Conservation (phyloP, 148 eudicot genomes). For the Chenopodium berlandieri region DNA sequence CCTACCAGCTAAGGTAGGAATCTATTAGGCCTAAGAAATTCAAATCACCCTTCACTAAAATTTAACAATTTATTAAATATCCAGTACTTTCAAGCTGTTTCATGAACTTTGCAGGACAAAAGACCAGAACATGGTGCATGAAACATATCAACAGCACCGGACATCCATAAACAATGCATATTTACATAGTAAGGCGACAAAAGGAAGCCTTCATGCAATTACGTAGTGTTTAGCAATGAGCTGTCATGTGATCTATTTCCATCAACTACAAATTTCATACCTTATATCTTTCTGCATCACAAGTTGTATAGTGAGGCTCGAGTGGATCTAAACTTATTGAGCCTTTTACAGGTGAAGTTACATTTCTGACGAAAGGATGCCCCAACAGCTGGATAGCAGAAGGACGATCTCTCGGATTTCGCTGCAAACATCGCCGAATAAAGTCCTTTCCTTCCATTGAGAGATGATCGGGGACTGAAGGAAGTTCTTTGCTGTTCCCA, state of each 20-base stretch:
- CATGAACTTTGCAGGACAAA: background rate
- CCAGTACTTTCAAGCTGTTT: background rate
- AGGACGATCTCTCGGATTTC: conserved; percentile 56
- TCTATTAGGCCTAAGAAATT: background rate
- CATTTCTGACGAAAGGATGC: conserved; percentile 55
- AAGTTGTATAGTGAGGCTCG: conserved; percentile 19
- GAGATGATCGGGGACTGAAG: conserved; percentile 57
- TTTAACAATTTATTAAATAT: background rate
- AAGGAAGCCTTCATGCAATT: background rate
- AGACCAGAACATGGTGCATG: background rate
- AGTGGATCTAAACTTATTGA: conserved; percentile 29
- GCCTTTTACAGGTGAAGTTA: conserved; percentile 34
- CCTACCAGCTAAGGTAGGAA: background rate
- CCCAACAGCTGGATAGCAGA: conserved; percentile 56
- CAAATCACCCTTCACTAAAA: background rate
- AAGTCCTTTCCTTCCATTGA: conserved; percentile 68
- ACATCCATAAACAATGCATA: conserved; percentile 3
- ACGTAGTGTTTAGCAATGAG: background rate
- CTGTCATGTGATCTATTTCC: background rate
- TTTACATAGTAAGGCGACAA: too few relatives aligned
- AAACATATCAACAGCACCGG: background rate
- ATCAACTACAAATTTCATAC: conserved; percentile 14
- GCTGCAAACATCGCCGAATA: conserved; percentile 55
- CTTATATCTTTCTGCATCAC: conserved; percentile 6
- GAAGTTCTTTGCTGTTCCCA: conserved; percentile 76